These are phyloP conservation scores for Backusella luteola DNA, from an alignment of 192 early-diverging fungal genomes.

Conservation along the genomic window DNA sequence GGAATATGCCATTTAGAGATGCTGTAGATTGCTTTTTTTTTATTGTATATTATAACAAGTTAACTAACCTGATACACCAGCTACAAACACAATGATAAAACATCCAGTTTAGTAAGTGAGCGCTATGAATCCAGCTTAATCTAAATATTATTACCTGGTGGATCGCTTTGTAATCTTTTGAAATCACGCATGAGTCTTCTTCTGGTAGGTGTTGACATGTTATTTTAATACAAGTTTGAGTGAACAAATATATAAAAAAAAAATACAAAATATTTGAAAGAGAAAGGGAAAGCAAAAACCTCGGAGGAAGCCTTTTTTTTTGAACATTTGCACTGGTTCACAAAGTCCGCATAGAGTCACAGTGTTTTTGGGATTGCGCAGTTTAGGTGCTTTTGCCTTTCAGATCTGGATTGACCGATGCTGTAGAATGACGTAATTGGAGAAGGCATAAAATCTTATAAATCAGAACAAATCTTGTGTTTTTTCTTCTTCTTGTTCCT, in stretches of 20 bases:
- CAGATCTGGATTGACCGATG: no score
- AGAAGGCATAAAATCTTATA: no score
- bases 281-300: not conserved
- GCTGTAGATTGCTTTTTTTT: not conserved
- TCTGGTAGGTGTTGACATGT: slow-evolving; percentile 92
- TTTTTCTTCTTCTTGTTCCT: no score
- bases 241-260: not conserved
- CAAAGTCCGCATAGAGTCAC: not conserved
- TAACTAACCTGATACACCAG: slow-evolving; percentile 34
- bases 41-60: not conserved
- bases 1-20: no score
- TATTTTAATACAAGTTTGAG: slow-evolving; percentile 4
- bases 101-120: not conserved
- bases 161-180: slow-evolving; percentile 92
- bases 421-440: no score
- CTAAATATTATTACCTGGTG: slow-evolving; percentile 58
- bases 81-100: slow-evolving; percentile 8
- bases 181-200: slow-evolving; percentile 98
- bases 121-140: not conserved
- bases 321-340: not conserved
- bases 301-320: not conserved
- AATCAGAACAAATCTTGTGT: no score
- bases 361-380: not conserved
- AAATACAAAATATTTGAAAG: not conserved
- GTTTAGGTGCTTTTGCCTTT: not conserved